Evolutionary conservation across 176 grass and related monocot species (phyloP).

Genomic region (Zea luxurians): DNA sequence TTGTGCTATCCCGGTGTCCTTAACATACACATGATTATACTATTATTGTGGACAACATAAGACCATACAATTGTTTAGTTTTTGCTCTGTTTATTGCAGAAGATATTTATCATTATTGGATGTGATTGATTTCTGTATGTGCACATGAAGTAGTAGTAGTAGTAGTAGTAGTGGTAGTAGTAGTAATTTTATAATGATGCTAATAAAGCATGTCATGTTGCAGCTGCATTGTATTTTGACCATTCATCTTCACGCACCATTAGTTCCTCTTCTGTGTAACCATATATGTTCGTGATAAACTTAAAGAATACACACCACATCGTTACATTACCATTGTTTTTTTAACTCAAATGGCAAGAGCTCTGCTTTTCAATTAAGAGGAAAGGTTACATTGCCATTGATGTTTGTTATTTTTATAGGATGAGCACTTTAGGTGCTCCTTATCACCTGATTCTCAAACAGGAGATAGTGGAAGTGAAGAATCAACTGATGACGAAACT

Average conservation of each 20-base stretch:
- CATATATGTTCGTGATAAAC: neutral
- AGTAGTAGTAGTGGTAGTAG: too few relatives aligned
- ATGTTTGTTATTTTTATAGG: slow-evolving; percentile 55
- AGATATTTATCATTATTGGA: slow-evolving; percentile 6
- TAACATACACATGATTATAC: neutral
- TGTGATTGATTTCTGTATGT: neutral
- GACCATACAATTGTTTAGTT: slow-evolving; percentile 6
- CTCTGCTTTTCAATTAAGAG: too few relatives aligned
- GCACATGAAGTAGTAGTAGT: neutral
- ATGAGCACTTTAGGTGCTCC: slow-evolving; percentile 76
- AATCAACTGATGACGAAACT: slow-evolving; percentile 72
- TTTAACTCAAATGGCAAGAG: too few relatives aligned
- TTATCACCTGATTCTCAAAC: slow-evolving; percentile 83
- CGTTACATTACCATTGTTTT: neutral
- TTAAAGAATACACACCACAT: neutral
- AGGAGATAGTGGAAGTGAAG: slow-evolving; percentile 83
- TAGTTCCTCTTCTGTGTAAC: neutral
- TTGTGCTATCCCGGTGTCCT: slow-evolving; percentile 27
- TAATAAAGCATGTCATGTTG: neutral
- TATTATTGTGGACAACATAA: slow-evolving; percentile 26
- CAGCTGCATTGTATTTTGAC: slow-evolving; percentile 6
- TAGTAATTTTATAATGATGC: neutral
- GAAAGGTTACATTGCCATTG: neutral
- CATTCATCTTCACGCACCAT: slow-evolving; percentile 8
- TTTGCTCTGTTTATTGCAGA: neutral